These are phyloP conservation scores for Stachybotrys elegans DNA, from an alignment of 2,329 filamentous ascomycete species.

Conservation along the genomic window DNA sequence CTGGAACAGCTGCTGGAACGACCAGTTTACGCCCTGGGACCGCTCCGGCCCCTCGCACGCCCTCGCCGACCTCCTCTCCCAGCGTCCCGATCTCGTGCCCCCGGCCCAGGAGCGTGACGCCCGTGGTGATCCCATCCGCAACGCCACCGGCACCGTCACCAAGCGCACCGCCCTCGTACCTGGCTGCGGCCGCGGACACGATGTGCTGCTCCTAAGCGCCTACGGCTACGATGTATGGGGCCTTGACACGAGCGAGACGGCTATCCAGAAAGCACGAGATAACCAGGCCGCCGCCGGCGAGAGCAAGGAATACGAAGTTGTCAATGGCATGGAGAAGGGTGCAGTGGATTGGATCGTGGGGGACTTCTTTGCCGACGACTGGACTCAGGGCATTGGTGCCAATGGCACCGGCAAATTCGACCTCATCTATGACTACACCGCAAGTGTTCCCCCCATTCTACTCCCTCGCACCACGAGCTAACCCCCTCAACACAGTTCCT, in stretches of 20 bases:
- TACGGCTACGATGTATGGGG: conserved; percentile 76
- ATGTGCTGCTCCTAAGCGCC: conserved; percentile 68
- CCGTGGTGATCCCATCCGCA: conserved; percentile 21
- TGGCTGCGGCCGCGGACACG: conserved; percentile 78
- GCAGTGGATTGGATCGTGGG: conserved; percentile 50
- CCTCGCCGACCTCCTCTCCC: conserved; percentile 45
- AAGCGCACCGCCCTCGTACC: conserved; percentile 60
- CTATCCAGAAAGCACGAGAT: conserved; percentile 39
- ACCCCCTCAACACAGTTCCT: conserved; percentile 45
- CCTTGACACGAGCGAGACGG: conserved; percentile 57
- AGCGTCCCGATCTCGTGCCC: conserved; percentile 39
- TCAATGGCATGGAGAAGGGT: conserved; percentile 39
- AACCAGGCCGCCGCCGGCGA: conserved; percentile 34
- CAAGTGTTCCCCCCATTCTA: conserved; percentile 24
- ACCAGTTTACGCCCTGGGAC: conserved; percentile 49
- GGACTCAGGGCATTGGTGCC: conserved; percentile 38
- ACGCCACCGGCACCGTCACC: conserved; percentile 15
- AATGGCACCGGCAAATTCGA: conserved; percentile 52
- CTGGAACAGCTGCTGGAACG: conserved; percentile 46
- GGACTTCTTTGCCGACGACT: conserved; percentile 63
- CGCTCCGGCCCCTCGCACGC: conserved; percentile 47
- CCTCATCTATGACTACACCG: conserved; percentile 60
- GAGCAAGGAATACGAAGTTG: conserved; percentile 36
- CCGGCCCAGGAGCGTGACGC: conserved; percentile 25
- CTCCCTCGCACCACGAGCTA: conserved; percentile 1